These are phyloP conservation scores for Globisporangium parvum DNA, from an alignment of 352 stramenopile genomes.

Conservation along the genomic window DNA sequence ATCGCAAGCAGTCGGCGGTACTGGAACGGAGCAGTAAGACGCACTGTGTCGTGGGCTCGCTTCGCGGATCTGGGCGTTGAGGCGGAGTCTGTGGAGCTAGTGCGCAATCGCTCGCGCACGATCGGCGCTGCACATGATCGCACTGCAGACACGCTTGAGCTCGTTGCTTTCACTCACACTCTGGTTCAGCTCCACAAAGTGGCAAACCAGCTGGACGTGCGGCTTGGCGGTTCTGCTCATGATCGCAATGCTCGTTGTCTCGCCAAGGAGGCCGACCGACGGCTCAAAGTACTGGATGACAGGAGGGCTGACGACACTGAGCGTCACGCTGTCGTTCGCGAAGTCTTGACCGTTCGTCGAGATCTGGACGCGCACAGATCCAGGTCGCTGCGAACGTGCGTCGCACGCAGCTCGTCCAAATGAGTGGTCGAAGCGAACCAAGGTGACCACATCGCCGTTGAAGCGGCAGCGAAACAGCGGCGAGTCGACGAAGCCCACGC, in stretches of 20 bases:
- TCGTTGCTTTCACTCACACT: not conserved
- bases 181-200: conserved; percentile 10
- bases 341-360: conserved; percentile 42
- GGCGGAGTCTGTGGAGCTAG: not conserved
- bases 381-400: conserved; percentile 3
- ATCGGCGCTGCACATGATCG: not conserved
- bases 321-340: conserved; percentile 8
- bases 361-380: conserved; percentile 9
- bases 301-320: conserved; percentile 10
- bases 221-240: conserved; percentile 22
- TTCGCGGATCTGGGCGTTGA: conserved; percentile 24
- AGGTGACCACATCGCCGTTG: not conserved
- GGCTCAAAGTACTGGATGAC: conserved; percentile 19
- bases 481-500: conserved; percentile 9
- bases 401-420: conserved; percentile 1
- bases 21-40: conserved; percentile 25
- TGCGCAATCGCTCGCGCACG: not conserved
- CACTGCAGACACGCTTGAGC: not conserved
- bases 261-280: conserved; percentile 13
- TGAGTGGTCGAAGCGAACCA: not conserved
- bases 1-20: conserved; percentile 15
- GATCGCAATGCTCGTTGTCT: conserved; percentile 16
- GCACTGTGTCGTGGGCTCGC: conserved; percentile 7
- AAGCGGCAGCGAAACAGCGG: conserved; percentile 10
- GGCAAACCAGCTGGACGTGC: conserved; percentile 17